Base-by-base conservation (phyloP, 1,139 yeast genomes). In the Debaryomyces robertsiae region DNA sequence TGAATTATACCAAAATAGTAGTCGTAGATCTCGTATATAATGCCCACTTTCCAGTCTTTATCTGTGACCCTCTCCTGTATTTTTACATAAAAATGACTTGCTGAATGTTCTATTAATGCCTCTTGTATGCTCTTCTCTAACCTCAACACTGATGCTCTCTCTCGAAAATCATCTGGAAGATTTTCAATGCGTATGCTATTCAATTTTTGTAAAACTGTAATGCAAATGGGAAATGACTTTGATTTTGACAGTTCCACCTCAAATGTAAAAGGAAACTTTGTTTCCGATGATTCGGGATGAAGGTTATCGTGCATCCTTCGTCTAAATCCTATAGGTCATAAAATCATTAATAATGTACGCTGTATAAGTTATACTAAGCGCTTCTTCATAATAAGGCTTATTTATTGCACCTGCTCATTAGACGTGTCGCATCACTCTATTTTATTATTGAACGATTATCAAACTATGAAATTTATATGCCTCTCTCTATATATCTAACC, bases 401-500 rank as follows among this genome's bases (percentile, higher is more conserved):
- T 19, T 19, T 19, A 7, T 19, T 19, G 22, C 5, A 6, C 22
- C 22, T 19, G 22, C 16, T 14, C 15, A 24, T 23, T 13, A 29
- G 36, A 25, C 36, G 36, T 33, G 36, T 33, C 36, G 36, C 36
- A 33, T 17, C 16, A 24, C 4, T 33, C 29, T 4, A 28, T 28
- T 19, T 7, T 6, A 19, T 5, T 19, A 23, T 25, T 25, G 10
- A 25, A n/a, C 10, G 10, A 6, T 25, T 10, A 13, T 15, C 24
- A 34, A 15, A 30, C n/a, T 24, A 27, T 17, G 27, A 18, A 31
- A 15, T 25, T 31, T 19, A 19, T 42, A 38, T 13, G 10, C 39
- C 32, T 25, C 33, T 42, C 32, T 25, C 33, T 42, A 40, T 30
- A 44, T 34, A 36, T 40, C 36, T 30, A 89, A 61, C 97, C 97